Conservation (phyloP, 2,329 filamentous ascomycete species). For the Hortaea werneckii region DNA sequence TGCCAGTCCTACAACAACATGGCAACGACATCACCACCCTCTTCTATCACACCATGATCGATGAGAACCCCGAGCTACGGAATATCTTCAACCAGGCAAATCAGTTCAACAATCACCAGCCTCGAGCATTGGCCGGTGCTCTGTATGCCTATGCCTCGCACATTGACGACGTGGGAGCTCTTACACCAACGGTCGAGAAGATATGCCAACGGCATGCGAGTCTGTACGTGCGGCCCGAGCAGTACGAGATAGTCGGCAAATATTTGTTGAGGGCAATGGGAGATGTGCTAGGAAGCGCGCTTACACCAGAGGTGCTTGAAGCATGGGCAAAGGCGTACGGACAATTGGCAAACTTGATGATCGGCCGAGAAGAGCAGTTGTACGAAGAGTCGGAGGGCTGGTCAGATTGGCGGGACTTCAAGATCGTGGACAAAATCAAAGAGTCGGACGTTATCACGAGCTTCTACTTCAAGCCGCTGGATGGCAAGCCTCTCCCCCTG, state of each 20-base stretch:
- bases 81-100: conserved; percentile 63
- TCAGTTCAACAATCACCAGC: conserved; percentile 58
- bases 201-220: conserved; percentile 71
- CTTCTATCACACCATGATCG: conserved; percentile 62
- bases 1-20: conserved; percentile 57
- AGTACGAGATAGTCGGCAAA: conserved; percentile 61
- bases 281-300: conserved; percentile 55
- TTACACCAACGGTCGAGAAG: conserved; percentile 50
- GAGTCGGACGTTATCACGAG: conserved; percentile 61
- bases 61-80: conserved; percentile 54
- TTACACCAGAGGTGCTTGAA: conserved; percentile 53
- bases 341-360: conserved; percentile 64
- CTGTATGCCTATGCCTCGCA: conserved; percentile 63
- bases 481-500: conserved; percentile 48
- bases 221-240: conserved; percentile 55
- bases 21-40: conserved; percentile 58
- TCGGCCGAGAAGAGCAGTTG: conserved; percentile 52
- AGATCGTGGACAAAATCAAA: conserved; percentile 51
- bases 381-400: conserved; percentile 54
- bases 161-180: conserved; percentile 55
- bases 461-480: conserved; percentile 57
- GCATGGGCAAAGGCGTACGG: conserved; percentile 66
- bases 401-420: conserved; percentile 59
- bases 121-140: conserved; percentile 57
- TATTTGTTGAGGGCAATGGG: conserved; percentile 59